A percentile compares a stretch with the other conserved stretches of the same genome.
Conservation (phyloP, 805 yeast genomes). For the Isabelozyma gotoi region DNA sequence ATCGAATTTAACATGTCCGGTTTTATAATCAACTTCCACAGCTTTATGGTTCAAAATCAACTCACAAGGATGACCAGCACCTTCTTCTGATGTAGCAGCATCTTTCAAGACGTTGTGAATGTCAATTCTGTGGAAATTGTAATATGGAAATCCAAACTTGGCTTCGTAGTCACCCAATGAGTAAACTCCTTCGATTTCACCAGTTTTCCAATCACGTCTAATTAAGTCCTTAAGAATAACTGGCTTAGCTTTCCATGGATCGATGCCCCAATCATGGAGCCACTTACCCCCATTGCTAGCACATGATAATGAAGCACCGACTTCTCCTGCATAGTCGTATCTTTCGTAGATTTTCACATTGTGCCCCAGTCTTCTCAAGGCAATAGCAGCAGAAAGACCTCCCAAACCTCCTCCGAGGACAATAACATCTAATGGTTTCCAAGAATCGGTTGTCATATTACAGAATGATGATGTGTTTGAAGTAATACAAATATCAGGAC, state of each 20-base stretch:
- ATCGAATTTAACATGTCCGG: slow-evolving; percentile 20
- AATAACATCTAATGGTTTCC: slow-evolving; percentile 17
- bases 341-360: slow-evolving; percentile 23
- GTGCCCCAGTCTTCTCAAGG: slow-evolving; percentile 23
- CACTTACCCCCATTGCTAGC: slow-evolving; percentile 28
- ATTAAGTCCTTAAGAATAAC: slow-evolving; percentile 21
- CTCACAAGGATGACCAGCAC: slow-evolving; percentile 19
- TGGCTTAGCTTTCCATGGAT: slow-evolving; percentile 18
- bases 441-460: slow-evolving; percentile 6
- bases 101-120: slow-evolving; percentile 18
- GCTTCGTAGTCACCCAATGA: slow-evolving; percentile 25
- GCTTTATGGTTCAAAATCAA: slow-evolving; percentile 17
- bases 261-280: slow-evolving; percentile 24
- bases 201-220: slow-evolving; percentile 20
- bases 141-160: slow-evolving; percentile 24
- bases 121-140: slow-evolving; percentile 26
- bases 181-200: slow-evolving; percentile 17
- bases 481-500: neutral
- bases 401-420: slow-evolving; percentile 26
- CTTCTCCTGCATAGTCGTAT: slow-evolving; percentile 27
- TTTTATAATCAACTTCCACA: slow-evolving; percentile 16
- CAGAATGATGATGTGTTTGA: neutral
- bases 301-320: slow-evolving; percentile 27
- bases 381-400: slow-evolving; percentile 22
- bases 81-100: slow-evolving; percentile 15